phyloP scores from a whole-genome alignment of 2,329 filamentous ascomycete species.

The Paramyrothecium roridum region DNA sequence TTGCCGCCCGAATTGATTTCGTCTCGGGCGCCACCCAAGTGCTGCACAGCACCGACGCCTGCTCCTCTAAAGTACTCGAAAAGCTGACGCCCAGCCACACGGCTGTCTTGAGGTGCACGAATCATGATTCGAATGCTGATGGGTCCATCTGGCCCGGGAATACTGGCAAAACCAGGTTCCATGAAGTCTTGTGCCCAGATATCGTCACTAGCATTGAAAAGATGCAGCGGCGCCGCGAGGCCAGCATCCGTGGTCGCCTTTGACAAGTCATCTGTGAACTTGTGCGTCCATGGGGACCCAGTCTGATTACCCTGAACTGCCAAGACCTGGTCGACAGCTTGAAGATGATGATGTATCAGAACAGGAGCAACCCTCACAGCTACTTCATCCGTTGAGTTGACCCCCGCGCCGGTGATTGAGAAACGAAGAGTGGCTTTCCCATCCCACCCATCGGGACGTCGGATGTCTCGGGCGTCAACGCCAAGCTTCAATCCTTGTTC shows the following conservation, averaged over 20 bases:
- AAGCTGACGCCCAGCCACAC: slow-evolving; percentile 23
- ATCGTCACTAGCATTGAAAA: slow-evolving; percentile 21
- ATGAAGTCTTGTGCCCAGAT: slow-evolving; percentile 36
- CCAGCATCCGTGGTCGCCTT: slow-evolving; percentile 7
- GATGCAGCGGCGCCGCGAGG: slow-evolving; percentile 13
- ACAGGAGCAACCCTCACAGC: slow-evolving; percentile 31
- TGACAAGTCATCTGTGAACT: slow-evolving; percentile 16
- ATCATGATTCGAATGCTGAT: slow-evolving; percentile 29
- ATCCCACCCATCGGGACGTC: slow-evolving; percentile 20
- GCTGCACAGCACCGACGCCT: slow-evolving; percentile 27
- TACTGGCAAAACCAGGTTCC: slow-evolving; percentile 33
- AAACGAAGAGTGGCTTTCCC: slow-evolving; percentile 23
- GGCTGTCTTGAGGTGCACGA: slow-evolving; percentile 20
- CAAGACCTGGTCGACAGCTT: slow-evolving; percentile 23
- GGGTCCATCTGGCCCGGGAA: slow-evolving; percentile 30
- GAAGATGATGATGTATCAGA: slow-evolving; percentile 31
- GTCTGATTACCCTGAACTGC: slow-evolving; percentile 8
- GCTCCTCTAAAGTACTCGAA: slow-evolving; percentile 25
- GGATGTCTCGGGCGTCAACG: slow-evolving; percentile 29
- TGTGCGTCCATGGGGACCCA: slow-evolving; percentile 1
- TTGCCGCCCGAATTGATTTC: slow-evolving; percentile 24
- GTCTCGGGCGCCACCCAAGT: slow-evolving; percentile 4
- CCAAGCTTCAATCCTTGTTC: slow-evolving; percentile 26
- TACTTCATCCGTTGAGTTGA: slow-evolving; percentile 19
- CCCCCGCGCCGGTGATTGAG: slow-evolving; percentile 16